Conservation (phyloP, 495 filamentous ascomycete species). For the Acidomyces sp. region DNA sequence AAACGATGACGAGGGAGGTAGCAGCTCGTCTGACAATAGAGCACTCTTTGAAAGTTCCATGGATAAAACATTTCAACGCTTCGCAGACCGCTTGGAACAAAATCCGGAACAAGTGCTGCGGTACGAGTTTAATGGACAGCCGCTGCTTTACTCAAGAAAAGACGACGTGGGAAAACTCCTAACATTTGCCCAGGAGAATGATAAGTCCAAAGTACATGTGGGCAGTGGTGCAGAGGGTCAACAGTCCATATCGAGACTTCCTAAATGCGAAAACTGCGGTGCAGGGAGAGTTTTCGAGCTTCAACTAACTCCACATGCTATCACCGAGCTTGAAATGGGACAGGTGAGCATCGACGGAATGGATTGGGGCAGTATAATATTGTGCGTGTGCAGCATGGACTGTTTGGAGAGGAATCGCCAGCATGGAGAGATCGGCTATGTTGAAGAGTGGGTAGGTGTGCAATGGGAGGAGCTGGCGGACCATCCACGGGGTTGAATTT, state of each 20-base stretch:
- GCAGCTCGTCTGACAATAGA: conserved; percentile 55
- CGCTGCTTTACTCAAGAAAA: conserved; percentile 64
- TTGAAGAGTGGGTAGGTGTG: conserved; percentile 93
- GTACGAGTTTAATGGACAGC: conserved; percentile 73
- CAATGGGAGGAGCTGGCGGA: conserved; percentile 71
- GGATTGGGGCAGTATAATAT: conserved; percentile 95
- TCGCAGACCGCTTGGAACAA: conserved; percentile 75
- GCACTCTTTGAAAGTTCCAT: conserved; percentile 70
- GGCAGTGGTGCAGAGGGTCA: conserved; percentile 21
- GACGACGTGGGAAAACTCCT: conserved; percentile 63
- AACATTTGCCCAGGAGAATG: conserved; percentile 22
- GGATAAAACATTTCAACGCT: conserved; percentile 81
- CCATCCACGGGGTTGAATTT: not conserved
- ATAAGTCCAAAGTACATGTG: conserved; percentile 23
- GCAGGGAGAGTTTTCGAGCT: conserved; percentile 71
- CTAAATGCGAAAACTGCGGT: conserved; percentile 65
- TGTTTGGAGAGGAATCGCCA: conserved; percentile 44
- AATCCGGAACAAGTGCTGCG: conserved; percentile 91
- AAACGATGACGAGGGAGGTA: conserved; percentile 37
- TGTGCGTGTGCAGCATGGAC: conserved; percentile 68
- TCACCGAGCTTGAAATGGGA: conserved; percentile 73
- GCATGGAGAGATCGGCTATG: conserved; percentile 47
- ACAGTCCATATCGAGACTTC: conserved; percentile 36
- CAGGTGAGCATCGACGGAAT: conserved; percentile 73
- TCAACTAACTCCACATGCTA: conserved; percentile 82